These are phyloP conservation scores for Kingdonia uniflora DNA, from an alignment of 164 flowering plant genomes.

Conservation along the genomic window DNA sequence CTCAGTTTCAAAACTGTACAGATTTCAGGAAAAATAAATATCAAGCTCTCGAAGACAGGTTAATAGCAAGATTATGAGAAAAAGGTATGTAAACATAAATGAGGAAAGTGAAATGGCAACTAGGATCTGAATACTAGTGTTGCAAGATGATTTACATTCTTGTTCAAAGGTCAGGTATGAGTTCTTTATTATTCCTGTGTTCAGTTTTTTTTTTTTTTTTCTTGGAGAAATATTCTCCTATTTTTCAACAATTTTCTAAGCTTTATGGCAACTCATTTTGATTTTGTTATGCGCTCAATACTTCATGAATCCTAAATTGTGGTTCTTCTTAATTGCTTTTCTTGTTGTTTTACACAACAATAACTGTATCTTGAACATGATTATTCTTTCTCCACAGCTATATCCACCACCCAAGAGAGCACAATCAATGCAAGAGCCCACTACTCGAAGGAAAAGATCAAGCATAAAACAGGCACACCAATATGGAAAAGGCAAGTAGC, in stretches of 20 bases:
- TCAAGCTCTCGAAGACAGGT: neutral
- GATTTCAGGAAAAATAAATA: too few relatives aligned
- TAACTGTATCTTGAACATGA: neutral
- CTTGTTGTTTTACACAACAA: neutral
- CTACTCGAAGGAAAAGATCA: slow-evolving; percentile 53
- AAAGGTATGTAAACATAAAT: too few relatives aligned
- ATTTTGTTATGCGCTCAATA: neutral
- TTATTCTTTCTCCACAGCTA: slow-evolving; percentile 22
- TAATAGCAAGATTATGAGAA: neutral
- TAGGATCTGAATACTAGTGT: too few relatives aligned
- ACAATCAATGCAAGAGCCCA: slow-evolving; percentile 31
- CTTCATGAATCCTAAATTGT: neutral
- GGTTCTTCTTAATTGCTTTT: neutral
- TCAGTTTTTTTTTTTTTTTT: neutral
- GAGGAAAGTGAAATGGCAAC: too few relatives aligned
- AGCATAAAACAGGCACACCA: slow-evolving; percentile 40
- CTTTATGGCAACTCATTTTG: neutral
- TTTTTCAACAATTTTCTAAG: neutral
- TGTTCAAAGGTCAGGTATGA: neutral
- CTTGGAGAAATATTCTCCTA: neutral
- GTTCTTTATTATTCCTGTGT: neutral
- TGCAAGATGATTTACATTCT: too few relatives aligned
- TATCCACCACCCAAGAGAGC: slow-evolving; percentile 40
- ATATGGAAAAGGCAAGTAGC: slow-evolving; percentile 42
- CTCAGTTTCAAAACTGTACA: too few relatives aligned